Evolutionary conservation across 345 rosid genomes (phyloP).

Genomic region (Iberis pinnata): DNA sequence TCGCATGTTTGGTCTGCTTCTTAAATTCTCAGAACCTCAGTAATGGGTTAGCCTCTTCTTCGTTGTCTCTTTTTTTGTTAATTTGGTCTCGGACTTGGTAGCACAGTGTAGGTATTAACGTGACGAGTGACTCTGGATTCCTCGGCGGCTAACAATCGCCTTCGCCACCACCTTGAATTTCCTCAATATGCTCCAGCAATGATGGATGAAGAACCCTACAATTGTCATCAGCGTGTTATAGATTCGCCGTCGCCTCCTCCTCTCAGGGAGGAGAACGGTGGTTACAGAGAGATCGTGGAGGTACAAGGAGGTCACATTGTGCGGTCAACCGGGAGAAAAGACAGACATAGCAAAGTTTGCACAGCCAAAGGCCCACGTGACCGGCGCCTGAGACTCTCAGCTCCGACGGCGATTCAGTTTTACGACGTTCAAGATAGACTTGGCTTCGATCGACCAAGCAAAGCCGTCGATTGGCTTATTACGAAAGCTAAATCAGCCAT

Average conservation of each 20-base stretch:
- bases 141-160: conserved; percentile 13
- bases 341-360: conserved; percentile 93
- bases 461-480: conserved; percentile 98
- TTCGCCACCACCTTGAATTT: no score
- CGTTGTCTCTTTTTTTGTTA: not conserved
- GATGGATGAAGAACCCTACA: no score
- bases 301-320: conserved; percentile 99
- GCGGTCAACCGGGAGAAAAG: conserved; percentile 83
- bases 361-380: conserved; percentile 92
- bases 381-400: conserved; percentile 90
- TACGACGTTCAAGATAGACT: conserved; percentile 96
- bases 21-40: conserved; percentile 3
- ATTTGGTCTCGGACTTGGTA: not conserved
- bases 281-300: conserved; percentile 74
- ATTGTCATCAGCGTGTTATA: no score
- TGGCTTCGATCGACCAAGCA: conserved; percentile 91
- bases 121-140: conserved; percentile 22
- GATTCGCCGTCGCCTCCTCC: no score
- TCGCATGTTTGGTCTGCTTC: not conserved
- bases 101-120: no score
- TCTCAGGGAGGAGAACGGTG: conserved; percentile 13
- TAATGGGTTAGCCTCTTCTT: conserved; percentile 19
- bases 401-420: conserved; percentile 91
- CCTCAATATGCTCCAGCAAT: no score
- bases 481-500: conserved; percentile 82